Evolutionary conservation across 352 stramenopile species (phyloP), one percentile per base, ranked within the genome.

Genomic region (Sclerospora graminicola): DNA sequence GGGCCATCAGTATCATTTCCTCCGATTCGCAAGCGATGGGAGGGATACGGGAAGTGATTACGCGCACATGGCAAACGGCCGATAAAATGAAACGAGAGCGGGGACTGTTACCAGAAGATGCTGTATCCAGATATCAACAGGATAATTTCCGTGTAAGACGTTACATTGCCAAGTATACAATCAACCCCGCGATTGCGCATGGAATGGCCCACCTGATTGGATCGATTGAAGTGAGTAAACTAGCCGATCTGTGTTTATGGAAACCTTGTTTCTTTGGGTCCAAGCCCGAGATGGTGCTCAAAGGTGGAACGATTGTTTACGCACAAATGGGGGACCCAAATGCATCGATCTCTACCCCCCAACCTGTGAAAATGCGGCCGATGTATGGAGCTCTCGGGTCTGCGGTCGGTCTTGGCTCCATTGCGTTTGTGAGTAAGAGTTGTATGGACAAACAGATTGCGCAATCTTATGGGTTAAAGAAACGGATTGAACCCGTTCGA

Each of bases 111-210:
- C 50, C 65, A 2, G 85, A 97, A 46, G 94, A 98, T 50, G 66
- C 61, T 8, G 58, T 48, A 1, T 60, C 65, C 5, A 38, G 53
- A 34, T 54, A 67, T 59, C 59, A 69, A 38, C 49, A 84, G 42
- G 95, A 98, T 62, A 98, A 98, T 60, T 91, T 96, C 45, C 82
- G 95, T 26, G 91, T 97, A 9, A 84, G 91, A 32, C 79, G 95
- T 8, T 98, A 98, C 69, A 57, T 98, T 35, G 88, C 95, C 23
- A 98, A 98, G 61, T 98, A 98, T 70, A 98, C 95, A 34, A 97
- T 98, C 61, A 98, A 98, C 57, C 94, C 95, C 13, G 89, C 89
- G 24, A 95, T 98, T 45, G 88, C 94, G 1, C 95, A 98, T 63
- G 95, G 95, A 5, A 97, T 98, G 84, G 75, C 72, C n/a, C 80